These are phyloP conservation scores for Akebia trifoliata DNA, from an alignment of 164 flowering plant species.

Conservation along the genomic window DNA sequence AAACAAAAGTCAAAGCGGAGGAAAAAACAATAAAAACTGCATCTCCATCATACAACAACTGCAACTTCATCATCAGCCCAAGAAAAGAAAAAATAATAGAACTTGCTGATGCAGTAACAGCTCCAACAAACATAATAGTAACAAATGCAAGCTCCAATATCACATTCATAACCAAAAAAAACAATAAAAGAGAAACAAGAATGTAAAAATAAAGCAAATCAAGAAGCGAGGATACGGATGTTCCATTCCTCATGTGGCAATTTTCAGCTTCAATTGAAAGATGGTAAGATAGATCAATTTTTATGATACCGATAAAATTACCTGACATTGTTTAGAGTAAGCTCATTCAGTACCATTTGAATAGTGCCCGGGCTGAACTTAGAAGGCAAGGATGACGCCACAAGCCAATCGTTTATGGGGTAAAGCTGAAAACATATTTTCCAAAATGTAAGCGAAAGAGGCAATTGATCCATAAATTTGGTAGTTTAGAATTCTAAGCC, in stretches of 20 bases:
- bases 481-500: not conserved
- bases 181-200: not conserved
- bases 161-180: not conserved
- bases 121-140: no score
- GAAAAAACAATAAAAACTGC: no score
- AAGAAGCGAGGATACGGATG: no score
- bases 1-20: no score
- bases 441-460: not conserved
- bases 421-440: slow-evolving; percentile 45
- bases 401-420: slow-evolving; percentile 91
- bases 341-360: slow-evolving; percentile 52
- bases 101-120: no score
- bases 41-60: no score
- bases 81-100: no score
- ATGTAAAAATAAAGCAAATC: not conserved
- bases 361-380: slow-evolving; percentile 49
- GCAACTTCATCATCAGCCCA: no score
- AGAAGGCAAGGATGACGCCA: slow-evolving; percentile 75
- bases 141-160: not conserved
- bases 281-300: not conserved
- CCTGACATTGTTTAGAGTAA: slow-evolving; percentile 67
- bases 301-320: slow-evolving; percentile 12
- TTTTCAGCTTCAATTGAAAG: not conserved
- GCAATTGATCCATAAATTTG: not conserved
- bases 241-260: no score